Conservation (phyloP, 345 rosid genomes). For the Boechera retrofracta region DNA sequence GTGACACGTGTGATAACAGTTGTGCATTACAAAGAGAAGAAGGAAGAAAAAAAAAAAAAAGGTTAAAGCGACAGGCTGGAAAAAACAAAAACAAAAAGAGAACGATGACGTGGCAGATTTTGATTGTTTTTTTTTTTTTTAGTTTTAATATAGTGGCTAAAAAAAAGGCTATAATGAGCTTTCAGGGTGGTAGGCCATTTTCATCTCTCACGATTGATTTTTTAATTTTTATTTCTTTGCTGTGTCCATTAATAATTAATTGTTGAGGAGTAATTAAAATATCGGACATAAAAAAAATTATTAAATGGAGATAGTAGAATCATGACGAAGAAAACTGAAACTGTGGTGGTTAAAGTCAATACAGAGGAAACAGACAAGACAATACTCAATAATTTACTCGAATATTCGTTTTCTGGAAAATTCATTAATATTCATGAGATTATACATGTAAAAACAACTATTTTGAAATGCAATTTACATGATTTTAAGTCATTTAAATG, state of each 20-base stretch:
- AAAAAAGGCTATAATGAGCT: slow-evolving; percentile 16
- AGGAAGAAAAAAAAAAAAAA: not conserved
- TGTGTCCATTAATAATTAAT: slow-evolving; percentile 26
- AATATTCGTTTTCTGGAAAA: slow-evolving; percentile 6
- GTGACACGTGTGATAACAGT: slow-evolving; percentile 49
- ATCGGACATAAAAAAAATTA: slow-evolving; percentile 11
- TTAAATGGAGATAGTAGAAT: slow-evolving; percentile 30
- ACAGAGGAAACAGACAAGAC: slow-evolving; percentile 23
- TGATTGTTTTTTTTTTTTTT: not conserved
- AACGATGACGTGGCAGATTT: slow-evolving; percentile 28
- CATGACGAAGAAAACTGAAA: slow-evolving; percentile 7
- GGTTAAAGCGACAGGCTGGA: slow-evolving; percentile 42
- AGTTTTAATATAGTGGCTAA: not conserved
- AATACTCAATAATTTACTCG: slow-evolving; percentile 24
- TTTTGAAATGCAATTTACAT: not conserved
- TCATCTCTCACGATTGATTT: not conserved
- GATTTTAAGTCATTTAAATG: not conserved
- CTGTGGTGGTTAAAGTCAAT: not conserved
- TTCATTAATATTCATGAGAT: not conserved
- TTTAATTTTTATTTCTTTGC: not conserved
- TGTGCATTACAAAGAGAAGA: slow-evolving; percentile 21
- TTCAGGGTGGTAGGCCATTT: slow-evolving; percentile 43
- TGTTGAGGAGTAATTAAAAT: slow-evolving; percentile 8
- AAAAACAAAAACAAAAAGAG: not conserved
- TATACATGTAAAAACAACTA: not conserved